Conservation (phyloP, 2,329 filamentous ascomycete genomes). For the Monosporascus sp. region DNA sequence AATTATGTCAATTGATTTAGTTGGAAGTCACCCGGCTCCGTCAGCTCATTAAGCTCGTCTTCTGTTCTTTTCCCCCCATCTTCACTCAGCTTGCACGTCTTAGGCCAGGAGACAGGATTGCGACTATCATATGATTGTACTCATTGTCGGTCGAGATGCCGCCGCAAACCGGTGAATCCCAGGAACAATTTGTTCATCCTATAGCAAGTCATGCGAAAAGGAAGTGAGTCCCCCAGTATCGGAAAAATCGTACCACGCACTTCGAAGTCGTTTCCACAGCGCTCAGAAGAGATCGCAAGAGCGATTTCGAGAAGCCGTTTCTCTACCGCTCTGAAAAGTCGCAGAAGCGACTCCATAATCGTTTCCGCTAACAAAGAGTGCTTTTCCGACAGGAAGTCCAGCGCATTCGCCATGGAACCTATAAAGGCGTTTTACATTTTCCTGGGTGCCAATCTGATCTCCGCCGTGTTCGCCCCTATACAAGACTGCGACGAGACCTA, state of each 20-base stretch:
- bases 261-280: not conserved
- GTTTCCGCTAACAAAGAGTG: slow-evolving; percentile 6
- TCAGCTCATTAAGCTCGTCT: too few species aligned
- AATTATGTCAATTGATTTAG: too few species aligned
- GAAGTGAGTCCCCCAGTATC: slow-evolving; percentile 19
- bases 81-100: too few species aligned
- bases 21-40: not conserved
- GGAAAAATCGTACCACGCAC: not conserved
- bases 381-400: slow-evolving; percentile 34
- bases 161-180: slow-evolving; percentile 9
- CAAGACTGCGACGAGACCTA: slow-evolving; percentile 98
- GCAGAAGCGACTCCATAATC: not conserved
- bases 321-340: not conserved
- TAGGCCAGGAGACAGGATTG: too few species aligned
- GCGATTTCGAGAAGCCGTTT: too few species aligned
- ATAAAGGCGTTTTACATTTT: slow-evolving; percentile 79
- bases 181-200: slow-evolving; percentile 22
- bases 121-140: not conserved
- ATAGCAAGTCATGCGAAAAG: slow-evolving; percentile 26
- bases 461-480: slow-evolving; percentile 81
- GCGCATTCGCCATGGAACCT: slow-evolving; percentile 61
- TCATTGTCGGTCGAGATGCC: slow-evolving; percentile 13
- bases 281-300: not conserved
- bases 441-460: slow-evolving; percentile 64
- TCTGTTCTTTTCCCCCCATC: not conserved